Evolutionary conservation across 176 grass and related monocot genomes (phyloP).

Genomic region (Dendrocalamus sinicus): DNA sequence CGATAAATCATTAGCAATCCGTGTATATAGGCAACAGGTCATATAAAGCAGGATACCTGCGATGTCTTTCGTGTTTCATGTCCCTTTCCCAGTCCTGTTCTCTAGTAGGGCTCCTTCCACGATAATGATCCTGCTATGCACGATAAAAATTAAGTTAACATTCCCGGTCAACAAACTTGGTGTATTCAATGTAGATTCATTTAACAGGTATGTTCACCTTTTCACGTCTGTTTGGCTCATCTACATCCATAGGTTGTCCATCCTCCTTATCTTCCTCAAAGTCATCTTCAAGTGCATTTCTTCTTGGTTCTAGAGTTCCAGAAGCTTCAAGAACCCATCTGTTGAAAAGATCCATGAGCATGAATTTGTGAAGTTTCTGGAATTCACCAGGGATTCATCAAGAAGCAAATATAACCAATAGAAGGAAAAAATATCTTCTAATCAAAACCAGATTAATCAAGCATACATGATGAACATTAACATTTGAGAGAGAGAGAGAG

Average conservation of each 20-base stretch:
- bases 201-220: constrained; percentile 47
- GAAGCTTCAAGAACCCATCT: constrained; percentile 88
- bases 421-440: not conserved
- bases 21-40: not conserved
- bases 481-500: not conserved
- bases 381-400: not conserved
- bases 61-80: constrained; percentile 64
- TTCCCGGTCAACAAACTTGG: not conserved
- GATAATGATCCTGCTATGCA: constrained; percentile 63
- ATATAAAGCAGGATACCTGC: constrained; percentile 57
- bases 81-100: constrained; percentile 70
- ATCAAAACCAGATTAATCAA: too few species aligned
- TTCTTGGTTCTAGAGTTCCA: constrained; percentile 84
- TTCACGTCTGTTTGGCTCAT: constrained; percentile 61
- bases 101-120: constrained; percentile 72
- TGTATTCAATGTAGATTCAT: not conserved
- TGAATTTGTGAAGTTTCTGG: constrained; percentile 13
- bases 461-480: not conserved
- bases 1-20: not conserved
- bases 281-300: constrained; percentile 97
- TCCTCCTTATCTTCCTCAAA: constrained; percentile 95
- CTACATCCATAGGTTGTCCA: constrained; percentile 64
- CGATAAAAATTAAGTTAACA: constrained; percentile 32
- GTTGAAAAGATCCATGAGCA: constrained; percentile 12
- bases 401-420: not conserved